These are phyloP conservation scores for Leucocoprinus birnbaumii DNA, from an alignment of 768 basidiomycete genomes.

Conservation along the genomic window DNA sequence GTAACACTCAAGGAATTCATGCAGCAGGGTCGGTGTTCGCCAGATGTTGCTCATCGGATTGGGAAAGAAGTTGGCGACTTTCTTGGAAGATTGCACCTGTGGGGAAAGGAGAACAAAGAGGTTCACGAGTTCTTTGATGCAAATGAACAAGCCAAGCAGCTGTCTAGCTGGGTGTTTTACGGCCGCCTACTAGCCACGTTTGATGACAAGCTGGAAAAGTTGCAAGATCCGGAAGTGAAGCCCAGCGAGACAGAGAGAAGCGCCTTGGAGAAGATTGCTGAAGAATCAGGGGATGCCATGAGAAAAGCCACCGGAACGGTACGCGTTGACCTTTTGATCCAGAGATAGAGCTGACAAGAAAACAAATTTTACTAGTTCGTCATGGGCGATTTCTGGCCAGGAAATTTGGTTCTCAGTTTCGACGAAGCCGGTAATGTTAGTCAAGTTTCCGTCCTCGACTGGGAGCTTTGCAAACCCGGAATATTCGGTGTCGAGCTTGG, in stretches of 20 bases:
- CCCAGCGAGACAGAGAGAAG: constrained; percentile 33
- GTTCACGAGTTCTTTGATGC: constrained; percentile 31
- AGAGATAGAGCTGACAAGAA: neutral
- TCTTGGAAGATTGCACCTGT: constrained; percentile 48
- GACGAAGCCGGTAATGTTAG: constrained; percentile 30
- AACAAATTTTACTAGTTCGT: constrained; percentile 28
- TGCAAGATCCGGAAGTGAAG: constrained; percentile 39
- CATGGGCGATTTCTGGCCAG: constrained; percentile 79
- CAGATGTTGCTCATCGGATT: constrained; percentile 35
- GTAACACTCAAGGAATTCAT: constrained; percentile 40
- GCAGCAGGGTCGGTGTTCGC: constrained; percentile 27
- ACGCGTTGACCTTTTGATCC: constrained; percentile 14
- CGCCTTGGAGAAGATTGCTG: constrained; percentile 18
- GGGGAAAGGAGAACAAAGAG: constrained; percentile 33
- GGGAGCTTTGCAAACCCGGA: constrained; percentile 64
- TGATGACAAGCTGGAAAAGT: constrained; percentile 28
- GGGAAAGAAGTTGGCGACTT: constrained; percentile 55
- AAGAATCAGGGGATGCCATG: constrained; percentile 23
- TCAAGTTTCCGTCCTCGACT: constrained; percentile 54
- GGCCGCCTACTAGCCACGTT: constrained; percentile 40
- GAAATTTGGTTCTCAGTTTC: constrained; percentile 53
- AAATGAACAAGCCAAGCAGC: constrained; percentile 35
- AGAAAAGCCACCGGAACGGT: constrained; percentile 25
- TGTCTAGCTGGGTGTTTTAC: constrained; percentile 41
- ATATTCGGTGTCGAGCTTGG: constrained; percentile 57